Evolutionary conservation across 2,329 filamentous ascomycete genomes (phyloP), one percentile per base, ranked within the genome.

Genomic region (Sordariomycetes sp.): DNA sequence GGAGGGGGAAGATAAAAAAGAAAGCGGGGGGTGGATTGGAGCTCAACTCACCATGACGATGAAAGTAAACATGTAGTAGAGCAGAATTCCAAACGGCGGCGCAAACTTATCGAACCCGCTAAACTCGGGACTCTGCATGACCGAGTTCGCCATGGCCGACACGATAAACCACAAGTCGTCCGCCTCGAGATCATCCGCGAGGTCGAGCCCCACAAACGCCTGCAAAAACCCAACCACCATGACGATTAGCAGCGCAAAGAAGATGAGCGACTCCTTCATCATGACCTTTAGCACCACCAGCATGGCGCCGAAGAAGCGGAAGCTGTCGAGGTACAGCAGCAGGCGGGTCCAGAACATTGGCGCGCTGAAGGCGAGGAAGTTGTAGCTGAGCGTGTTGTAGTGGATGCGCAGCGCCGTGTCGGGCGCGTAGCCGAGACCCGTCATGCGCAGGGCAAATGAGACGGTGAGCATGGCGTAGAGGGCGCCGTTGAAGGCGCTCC

Each of bases 61-160:
- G 66, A 99, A 99, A 20, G 92, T 95, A 70, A 96, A 99, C 67
- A 95, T 82, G 74, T 99, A 99, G 75, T 99, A 99, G 10, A 99
- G 84, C 35, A 96, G 88, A 55, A 96, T 81, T 10, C 94, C 94
- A 68, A 96, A 99, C 0, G 94, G 94, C 13, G 88, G 90, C 24
- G 87, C 89, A 67, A 97, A 99, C 25, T 85, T 80, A 62, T 96
- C 90, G 65, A 97, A 97, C 0, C 86, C 88, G 5, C 71, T 76
- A 64, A 99, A 97, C 62, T 97, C 91, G 0, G 94, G 94, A 54
- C 84, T 89, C 68, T 91, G 87, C 84, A 99, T 90, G 57, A 99
- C 80, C 5, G 88, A 89, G 64, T 96, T 96, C 24, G 88, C 77
- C 89, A 95, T 94, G 42, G 86, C 81, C 66, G 89, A 82, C 13